These are phyloP conservation scores for Colletotrichum tamarilloi DNA, from an alignment of 2,329 filamentous ascomycete genomes.

Conservation along the genomic window DNA sequence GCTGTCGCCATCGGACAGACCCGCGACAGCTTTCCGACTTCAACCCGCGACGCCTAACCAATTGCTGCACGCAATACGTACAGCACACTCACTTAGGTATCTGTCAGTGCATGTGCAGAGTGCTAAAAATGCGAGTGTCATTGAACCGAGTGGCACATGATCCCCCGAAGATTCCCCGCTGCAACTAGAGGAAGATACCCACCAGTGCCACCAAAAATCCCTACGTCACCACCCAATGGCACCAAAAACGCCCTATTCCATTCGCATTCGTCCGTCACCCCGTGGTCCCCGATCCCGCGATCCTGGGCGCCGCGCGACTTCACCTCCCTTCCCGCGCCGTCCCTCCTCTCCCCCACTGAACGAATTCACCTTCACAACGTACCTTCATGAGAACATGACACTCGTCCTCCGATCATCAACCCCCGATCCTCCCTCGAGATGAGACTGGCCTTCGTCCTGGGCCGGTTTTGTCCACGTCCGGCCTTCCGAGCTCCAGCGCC, in stretches of 20 bases:
- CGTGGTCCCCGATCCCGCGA: slow-evolving; percentile 12
- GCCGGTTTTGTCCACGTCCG: slow-evolving; percentile 57
- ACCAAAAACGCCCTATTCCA: neutral
- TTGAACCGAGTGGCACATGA: slow-evolving; percentile 17
- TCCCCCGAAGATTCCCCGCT: slow-evolving; percentile 40
- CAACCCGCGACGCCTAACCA: neutral
- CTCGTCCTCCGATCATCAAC: slow-evolving; percentile 10
- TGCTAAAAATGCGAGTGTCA: neutral
- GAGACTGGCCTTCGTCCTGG: slow-evolving; percentile 55
- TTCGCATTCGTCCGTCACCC: neutral
- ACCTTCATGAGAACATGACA: slow-evolving; percentile 37
- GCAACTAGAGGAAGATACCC: neutral
- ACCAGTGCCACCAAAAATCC: neutral
- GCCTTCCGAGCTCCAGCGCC: slow-evolving; percentile 42
- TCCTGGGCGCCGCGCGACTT: slow-evolving; percentile 11
- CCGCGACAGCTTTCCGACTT: slow-evolving; percentile 17
- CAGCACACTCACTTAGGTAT: neutral
- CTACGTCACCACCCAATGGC: slow-evolving; percentile 43
- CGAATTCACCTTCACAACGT: neutral
- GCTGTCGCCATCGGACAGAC: slow-evolving; percentile 21
- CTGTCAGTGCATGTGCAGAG: neutral
- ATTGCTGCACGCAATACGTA: neutral
- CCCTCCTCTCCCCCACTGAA: neutral
- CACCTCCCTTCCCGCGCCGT: neutral
- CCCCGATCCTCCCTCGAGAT: slow-evolving; percentile 49